phyloP scores from a whole-genome alignment of 164 flowering plant genomes.

The Sedum album region DNA sequence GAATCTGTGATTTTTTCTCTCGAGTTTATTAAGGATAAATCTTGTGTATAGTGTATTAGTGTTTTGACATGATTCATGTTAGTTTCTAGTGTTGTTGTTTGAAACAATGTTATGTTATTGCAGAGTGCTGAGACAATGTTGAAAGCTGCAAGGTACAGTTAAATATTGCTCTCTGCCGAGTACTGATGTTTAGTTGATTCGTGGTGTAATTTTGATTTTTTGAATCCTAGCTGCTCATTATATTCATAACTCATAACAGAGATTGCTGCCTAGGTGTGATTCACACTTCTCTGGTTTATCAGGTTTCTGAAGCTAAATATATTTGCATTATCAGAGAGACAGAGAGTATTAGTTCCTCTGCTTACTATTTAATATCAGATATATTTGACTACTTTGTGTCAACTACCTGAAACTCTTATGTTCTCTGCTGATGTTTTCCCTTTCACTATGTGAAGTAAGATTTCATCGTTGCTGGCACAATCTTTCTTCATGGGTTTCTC shows the following conservation, averaged over 20 bases:
- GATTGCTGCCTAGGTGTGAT: too few relatives aligned
- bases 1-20: background rate
- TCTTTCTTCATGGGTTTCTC: conserved; percentile 80
- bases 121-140: background rate
- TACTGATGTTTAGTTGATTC: background rate
- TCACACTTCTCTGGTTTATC: background rate
- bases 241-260: too few relatives aligned
- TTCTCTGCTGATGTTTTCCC: too few relatives aligned
- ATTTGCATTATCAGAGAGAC: too few relatives aligned
- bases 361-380: background rate
- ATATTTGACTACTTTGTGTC: conserved; percentile 20
- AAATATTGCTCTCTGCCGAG: background rate
- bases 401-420: too few relatives aligned
- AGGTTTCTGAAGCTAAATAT: background rate
- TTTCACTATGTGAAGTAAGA: too few relatives aligned
- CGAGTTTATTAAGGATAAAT: too few relatives aligned
- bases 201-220: background rate
- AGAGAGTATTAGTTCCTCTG: background rate
- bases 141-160: conserved; percentile 1
- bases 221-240: too few relatives aligned
- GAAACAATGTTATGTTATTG: background rate
- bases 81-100: background rate
- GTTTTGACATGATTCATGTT: too few relatives aligned
- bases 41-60: too few relatives aligned
- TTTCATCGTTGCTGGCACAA: conserved; percentile 80